Evolutionary conservation across 495 filamentous ascomycete species (phyloP).

Genomic region (Zalerion maritima): DNA sequence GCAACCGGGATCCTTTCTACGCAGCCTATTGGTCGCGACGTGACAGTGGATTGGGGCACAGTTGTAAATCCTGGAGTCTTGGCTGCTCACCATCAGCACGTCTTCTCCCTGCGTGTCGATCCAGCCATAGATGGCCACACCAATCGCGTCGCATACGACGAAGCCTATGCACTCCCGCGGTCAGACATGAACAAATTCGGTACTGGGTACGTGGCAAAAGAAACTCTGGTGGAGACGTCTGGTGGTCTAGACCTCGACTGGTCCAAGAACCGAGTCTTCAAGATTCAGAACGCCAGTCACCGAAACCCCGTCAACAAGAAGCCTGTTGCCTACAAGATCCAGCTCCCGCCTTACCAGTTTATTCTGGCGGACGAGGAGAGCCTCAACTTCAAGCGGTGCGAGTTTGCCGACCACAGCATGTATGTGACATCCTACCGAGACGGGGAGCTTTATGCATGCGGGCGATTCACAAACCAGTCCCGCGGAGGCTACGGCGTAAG

Average conservation of each 20-base stretch:
- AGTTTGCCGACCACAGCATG: conserved; percentile 69
- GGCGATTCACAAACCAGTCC: conserved; percentile 82
- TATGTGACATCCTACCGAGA: conserved; percentile 72
- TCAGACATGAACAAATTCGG: conserved; percentile 66
- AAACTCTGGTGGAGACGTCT: conserved; percentile 45
- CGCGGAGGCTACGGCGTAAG: no score
- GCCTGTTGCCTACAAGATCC: conserved; percentile 67
- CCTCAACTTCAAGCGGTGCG: conserved; percentile 58
- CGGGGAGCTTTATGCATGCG: conserved; percentile 66
- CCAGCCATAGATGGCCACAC: conserved; percentile 63
- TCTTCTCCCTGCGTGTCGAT: conserved; percentile 79
- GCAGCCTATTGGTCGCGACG: conserved; percentile 56
- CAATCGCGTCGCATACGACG: conserved; percentile 57
- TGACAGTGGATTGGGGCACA: conserved; percentile 61
- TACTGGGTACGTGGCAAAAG: conserved; percentile 54
- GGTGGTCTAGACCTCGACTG: conserved; percentile 49
- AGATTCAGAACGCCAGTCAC: conserved; percentile 56
- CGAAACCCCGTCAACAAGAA: conserved; percentile 60
- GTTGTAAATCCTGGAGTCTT: conserved; percentile 78
- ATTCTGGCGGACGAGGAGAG: conserved; percentile 55
- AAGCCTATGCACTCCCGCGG: conserved; percentile 58
- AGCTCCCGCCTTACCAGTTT: conserved; percentile 60
- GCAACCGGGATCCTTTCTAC: conserved; percentile 82
- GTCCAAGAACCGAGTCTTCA: conserved; percentile 55
- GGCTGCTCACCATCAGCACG: conserved; percentile 74